Conservation (phyloP, 345 rosid species). For the Lenwebbia sp. region DNA sequence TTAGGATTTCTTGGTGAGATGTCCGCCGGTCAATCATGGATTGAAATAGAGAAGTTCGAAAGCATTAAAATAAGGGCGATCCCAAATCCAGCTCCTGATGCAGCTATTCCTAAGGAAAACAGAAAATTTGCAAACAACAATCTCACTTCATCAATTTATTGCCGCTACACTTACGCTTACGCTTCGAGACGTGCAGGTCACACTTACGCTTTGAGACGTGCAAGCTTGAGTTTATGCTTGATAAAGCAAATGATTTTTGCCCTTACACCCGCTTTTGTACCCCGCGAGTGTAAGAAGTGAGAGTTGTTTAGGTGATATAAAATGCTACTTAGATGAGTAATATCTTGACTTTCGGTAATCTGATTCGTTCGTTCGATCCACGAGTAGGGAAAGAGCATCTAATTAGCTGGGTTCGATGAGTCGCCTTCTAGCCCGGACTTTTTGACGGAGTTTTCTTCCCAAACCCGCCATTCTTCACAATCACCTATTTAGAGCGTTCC, state of each 20-base stretch:
- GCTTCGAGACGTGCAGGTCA: not conserved
- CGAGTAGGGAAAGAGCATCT: not conserved
- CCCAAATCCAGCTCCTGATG: too few species aligned
- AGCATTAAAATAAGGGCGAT: too few species aligned
- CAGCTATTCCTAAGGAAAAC: not conserved
- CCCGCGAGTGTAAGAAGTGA: not conserved
- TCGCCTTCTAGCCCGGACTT: too few species aligned
- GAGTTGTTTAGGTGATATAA: not conserved
- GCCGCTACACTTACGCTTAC: too few species aligned
- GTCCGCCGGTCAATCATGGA: too few species aligned
- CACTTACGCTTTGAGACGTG: conserved; percentile 28
- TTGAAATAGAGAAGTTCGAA: too few species aligned
- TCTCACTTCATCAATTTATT: too few species aligned
- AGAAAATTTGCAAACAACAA: not conserved
- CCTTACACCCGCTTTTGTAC: not conserved
- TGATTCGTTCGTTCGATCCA: not conserved
- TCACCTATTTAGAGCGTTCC: too few species aligned
- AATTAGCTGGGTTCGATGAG: not conserved
- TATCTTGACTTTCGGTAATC: not conserved
- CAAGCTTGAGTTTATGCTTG: conserved; percentile 12
- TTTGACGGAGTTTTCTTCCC: too few species aligned
- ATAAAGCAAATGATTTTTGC: not conserved
- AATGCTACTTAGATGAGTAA: not conserved
- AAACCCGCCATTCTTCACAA: too few species aligned
- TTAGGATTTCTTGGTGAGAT: too few species aligned